Evolutionary conservation across 495 filamentous ascomycete species (phyloP).

Genomic region (Terfezia boudieri): DNA sequence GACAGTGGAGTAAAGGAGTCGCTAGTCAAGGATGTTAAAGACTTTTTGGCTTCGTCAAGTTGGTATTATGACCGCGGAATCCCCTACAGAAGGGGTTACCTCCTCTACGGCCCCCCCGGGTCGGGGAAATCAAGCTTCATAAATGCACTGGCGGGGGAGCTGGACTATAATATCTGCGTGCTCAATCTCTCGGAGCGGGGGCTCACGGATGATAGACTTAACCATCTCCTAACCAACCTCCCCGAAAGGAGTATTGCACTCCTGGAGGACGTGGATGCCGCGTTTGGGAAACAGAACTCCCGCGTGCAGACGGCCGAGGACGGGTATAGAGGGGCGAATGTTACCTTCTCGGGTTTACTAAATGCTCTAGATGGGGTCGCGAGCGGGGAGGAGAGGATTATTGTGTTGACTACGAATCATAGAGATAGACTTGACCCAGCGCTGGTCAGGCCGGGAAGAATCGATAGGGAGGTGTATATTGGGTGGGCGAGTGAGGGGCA

Average conservation of each 20-base stretch:
- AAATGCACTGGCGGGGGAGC: constrained; percentile 71
- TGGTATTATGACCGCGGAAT: constrained; percentile 92
- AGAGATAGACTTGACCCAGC: constrained; percentile 73
- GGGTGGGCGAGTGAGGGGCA: constrained; percentile 74
- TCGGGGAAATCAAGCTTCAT: constrained; percentile 95
- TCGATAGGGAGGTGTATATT: constrained; percentile 80
- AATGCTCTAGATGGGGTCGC: constrained; percentile 89
- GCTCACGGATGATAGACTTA: constrained; percentile 77
- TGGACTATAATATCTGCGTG: constrained; percentile 88
- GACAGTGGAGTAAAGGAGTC: constrained; percentile 66
- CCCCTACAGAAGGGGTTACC: constrained; percentile 50
- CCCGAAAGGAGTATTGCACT: constrained; percentile 68
- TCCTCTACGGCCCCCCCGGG: constrained; percentile 75
- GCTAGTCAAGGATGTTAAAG: constrained; percentile 64
- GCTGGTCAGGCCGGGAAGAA: constrained; percentile 69
- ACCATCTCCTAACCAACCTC: constrained; percentile 68
- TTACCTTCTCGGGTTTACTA: constrained; percentile 83
- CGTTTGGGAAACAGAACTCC: constrained; percentile 45
- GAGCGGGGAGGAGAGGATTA: constrained; percentile 80
- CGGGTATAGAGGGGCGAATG: constrained; percentile 72
- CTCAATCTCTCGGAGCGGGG: constrained; percentile 84
- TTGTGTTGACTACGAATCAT: constrained; percentile 91
- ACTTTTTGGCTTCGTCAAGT: constrained; percentile 52
- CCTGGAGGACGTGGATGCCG: constrained; percentile 87
- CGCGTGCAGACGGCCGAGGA: constrained; percentile 45